phyloP scores from a whole-genome alignment of 768 basidiomycete genomes.

The Lactarius pseudohatsudake region DNA sequence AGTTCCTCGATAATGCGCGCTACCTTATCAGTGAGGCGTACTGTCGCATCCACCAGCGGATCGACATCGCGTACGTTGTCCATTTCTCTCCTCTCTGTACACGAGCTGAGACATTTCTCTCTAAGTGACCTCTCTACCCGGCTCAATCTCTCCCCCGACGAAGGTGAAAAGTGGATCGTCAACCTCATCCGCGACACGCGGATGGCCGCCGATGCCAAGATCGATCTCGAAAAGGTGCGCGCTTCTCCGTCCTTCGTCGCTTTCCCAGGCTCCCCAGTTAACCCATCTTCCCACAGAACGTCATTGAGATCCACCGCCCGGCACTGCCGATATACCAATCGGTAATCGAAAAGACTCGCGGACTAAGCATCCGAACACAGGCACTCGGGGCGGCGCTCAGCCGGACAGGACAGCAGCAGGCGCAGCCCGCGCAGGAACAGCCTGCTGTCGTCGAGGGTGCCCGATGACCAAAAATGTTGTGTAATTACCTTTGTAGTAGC shows the following conservation, averaged over 20 bases:
- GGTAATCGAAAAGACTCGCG: conserved; percentile 94
- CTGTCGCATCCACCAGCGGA: conserved; percentile 93
- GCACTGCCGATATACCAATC: conserved; percentile 89
- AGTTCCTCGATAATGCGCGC: conserved; percentile 95
- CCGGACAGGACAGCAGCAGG: conserved; percentile 33
- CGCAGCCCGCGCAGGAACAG: conserved; percentile 26
- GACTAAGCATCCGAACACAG: conserved; percentile 87
- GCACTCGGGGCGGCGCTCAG: conserved; percentile 80
- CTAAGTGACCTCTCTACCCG: conserved; percentile 87
- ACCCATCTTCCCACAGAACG: conserved; percentile 59
- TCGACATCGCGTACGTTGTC: conserved; percentile 71
- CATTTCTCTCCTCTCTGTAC: background rate
- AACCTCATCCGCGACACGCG: conserved; percentile 97
- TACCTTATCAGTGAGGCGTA: conserved; percentile 97
- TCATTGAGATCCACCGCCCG: conserved; percentile 92
- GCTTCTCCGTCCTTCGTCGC: conserved; percentile 5
- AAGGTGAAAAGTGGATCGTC: conserved; percentile 99
- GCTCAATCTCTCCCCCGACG: conserved; percentile 88
- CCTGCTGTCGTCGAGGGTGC: conserved; percentile 31
- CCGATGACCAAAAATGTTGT: conserved; percentile 24
- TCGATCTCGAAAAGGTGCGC: conserved; percentile 89
- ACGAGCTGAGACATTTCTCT: background rate
- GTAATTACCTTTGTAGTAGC: conserved; percentile 3
- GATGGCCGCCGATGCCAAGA: conserved; percentile 96
- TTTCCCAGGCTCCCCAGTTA: background rate